These are phyloP conservation scores for Wallacemonas sp. DNA, from an alignment of 208 protist species.

Conservation along the genomic window DNA sequence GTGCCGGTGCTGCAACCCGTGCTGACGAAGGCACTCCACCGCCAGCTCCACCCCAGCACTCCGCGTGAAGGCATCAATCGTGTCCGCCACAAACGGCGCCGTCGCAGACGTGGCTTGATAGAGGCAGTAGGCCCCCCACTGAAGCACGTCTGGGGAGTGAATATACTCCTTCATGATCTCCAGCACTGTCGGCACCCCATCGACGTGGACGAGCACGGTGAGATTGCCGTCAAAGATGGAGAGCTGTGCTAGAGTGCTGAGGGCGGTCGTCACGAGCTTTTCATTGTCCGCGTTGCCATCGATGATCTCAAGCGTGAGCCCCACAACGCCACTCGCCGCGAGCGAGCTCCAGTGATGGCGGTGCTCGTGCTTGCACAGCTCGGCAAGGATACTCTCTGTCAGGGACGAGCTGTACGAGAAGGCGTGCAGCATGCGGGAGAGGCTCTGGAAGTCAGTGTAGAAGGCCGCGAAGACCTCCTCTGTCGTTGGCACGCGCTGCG, in stretches of 20 bases:
- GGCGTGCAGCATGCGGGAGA: constrained; percentile 73
- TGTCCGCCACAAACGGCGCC: constrained; percentile 25
- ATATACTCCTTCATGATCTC: constrained; percentile 84
- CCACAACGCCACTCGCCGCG: constrained; percentile 56
- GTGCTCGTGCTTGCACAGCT: constrained; percentile 30
- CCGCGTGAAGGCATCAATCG: constrained; percentile 40
- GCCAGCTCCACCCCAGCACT: constrained; percentile 56
- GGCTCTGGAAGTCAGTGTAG: constrained; percentile 59
- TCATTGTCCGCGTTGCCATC: constrained; percentile 79
- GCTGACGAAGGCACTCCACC: constrained; percentile 48
- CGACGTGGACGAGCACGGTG: constrained; percentile 57
- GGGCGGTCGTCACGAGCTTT: constrained; percentile 53
- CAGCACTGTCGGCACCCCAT: constrained; percentile 75
- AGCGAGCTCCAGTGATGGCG: constrained; percentile 21
- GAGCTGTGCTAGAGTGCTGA: constrained; percentile 61
- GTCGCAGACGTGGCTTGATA: constrained; percentile 40
- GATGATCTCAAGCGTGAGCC: constrained; percentile 75
- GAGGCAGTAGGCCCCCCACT: constrained; percentile 73
- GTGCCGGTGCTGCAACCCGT: constrained; percentile 33
- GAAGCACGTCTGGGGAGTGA: constrained; percentile 53
- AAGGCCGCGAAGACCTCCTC: constrained; percentile 75
- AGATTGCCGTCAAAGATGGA: constrained; percentile 65
- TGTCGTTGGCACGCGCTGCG: constrained; percentile 40
- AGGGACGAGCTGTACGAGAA: constrained; percentile 65
- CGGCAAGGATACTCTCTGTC: constrained; percentile 48